phyloP scores from a whole-genome alignment of 306 rosid species.

The Astragalus glycyphyllos region DNA sequence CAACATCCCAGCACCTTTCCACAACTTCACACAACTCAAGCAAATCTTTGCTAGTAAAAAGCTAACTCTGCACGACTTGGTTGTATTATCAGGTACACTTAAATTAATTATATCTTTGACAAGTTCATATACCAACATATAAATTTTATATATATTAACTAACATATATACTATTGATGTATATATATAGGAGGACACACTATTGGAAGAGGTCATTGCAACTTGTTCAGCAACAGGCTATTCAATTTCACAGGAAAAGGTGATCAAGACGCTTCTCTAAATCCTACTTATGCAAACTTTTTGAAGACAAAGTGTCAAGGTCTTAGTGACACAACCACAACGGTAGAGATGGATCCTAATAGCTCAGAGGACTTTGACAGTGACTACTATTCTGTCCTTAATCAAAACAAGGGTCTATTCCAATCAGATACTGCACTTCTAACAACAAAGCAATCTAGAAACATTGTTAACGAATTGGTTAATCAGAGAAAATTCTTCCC shows the following conservation, averaged over 20 bases:
- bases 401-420: conserved; percentile 53
- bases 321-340: conserved; percentile 42
- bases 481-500: conserved; percentile 44
- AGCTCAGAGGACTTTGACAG: conserved; percentile 47
- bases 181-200: conserved; percentile 57
- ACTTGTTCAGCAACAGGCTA: conserved; percentile 51
- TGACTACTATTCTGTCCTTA: conserved; percentile 49
- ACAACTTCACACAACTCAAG: conserved; percentile 55
- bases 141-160: background rate
- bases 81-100: conserved; percentile 60
- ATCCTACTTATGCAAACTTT: conserved; percentile 44
- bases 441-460: conserved; percentile 26
- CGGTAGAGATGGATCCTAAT: conserved; percentile 54
- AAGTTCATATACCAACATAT: background rate
- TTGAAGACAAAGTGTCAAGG: conserved; percentile 46
- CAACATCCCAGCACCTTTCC: conserved; percentile 55
- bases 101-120: background rate
- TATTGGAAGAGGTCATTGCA: conserved; percentile 62
- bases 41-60: conserved; percentile 45
- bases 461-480: conserved; percentile 35
- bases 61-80: conserved; percentile 57
- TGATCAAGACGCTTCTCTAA: conserved; percentile 65
- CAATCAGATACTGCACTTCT: conserved; percentile 69
- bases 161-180: background rate
- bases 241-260: conserved; percentile 70